Evolutionary conservation across 129 eudicot species (phyloP).

Genomic region (Lactuca saligna): DNA sequence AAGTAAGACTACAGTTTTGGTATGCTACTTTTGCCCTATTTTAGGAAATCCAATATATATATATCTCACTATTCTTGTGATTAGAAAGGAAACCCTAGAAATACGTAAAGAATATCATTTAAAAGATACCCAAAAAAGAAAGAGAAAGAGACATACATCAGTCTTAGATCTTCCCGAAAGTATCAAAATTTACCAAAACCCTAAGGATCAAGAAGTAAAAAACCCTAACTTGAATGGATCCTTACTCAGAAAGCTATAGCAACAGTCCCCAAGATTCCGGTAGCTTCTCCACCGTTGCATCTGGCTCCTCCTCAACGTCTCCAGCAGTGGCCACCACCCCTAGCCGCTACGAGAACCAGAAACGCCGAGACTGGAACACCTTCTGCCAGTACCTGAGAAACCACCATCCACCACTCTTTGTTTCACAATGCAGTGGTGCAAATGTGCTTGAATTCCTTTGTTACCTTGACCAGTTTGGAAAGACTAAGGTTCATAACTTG

Average conservation of each 20-base stretch:
- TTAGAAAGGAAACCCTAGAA: constrained; percentile 34
- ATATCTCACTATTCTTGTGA: constrained; percentile 8
- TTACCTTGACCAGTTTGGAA: constrained; percentile 83
- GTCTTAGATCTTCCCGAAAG: constrained; percentile 24
- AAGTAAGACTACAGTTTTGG: constrained; percentile 10
- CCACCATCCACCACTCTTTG: constrained; percentile 74
- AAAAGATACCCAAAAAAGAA: constrained; percentile 11
- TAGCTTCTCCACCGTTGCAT: constrained; percentile 19
- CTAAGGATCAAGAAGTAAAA: not conserved
- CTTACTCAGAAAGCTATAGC: constrained; percentile 10
- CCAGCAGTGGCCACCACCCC: constrained; percentile 30
- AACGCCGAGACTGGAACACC: constrained; percentile 89
- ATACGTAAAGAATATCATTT: not conserved
- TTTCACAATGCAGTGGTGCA: constrained; percentile 71
- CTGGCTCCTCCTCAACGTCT: constrained; percentile 34
- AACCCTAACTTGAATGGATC: constrained; percentile 37
- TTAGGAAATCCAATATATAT: not conserved
- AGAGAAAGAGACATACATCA: constrained; percentile 26
- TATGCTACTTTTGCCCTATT: constrained; percentile 25
- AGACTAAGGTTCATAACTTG: constrained; percentile 72
- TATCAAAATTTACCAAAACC: constrained; percentile 10
- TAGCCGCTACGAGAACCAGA: constrained; percentile 86
- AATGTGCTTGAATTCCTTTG: constrained; percentile 81
- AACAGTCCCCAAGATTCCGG: constrained; percentile 7
- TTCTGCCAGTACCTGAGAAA: constrained; percentile 75